Conservation (phyloP, 371 early-diverging fungal genomes). For the Circinella minor region DNA sequence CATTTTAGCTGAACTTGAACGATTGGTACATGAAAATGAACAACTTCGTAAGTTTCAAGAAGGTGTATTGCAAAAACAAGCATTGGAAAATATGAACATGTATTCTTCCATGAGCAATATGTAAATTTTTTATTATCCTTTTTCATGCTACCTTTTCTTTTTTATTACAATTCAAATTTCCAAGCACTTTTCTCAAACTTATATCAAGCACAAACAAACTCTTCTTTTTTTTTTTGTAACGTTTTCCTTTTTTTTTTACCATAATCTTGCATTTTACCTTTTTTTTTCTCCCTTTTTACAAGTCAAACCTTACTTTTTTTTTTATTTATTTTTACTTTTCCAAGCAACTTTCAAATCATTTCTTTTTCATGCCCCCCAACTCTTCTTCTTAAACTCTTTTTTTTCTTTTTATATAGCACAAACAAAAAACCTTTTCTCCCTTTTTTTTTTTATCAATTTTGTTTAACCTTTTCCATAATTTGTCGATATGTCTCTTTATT, state of each 20-base stretch:
- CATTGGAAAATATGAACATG: constrained; percentile 55
- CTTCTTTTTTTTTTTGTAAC: not conserved
- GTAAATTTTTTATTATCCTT: constrained; percentile 13
- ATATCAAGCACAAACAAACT: not conserved
- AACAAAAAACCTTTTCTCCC: not conserved
- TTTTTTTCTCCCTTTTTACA: not conserved
- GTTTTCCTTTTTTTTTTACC: not conserved
- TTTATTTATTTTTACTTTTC: too few species aligned
- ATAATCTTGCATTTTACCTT: not conserved
- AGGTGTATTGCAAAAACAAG: constrained; percentile 53
- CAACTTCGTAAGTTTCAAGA: constrained; percentile 49
- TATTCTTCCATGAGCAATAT: constrained; percentile 37
- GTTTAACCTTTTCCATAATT: too few species aligned
- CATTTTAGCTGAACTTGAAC: constrained; percentile 35
- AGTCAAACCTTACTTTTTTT: too few species aligned
- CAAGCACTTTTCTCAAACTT: not conserved
- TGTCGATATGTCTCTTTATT: too few species aligned
- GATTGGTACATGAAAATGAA: constrained; percentile 37
- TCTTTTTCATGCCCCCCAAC: not conserved
- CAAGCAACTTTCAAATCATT: not conserved
- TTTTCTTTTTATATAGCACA: too few species aligned
- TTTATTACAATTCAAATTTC: not conserved
- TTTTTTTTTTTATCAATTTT: not conserved
- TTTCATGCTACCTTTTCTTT: not conserved
- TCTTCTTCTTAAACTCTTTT: not conserved